These are phyloP conservation scores for Linnemannia schmuckeri DNA, from an alignment of 192 early-diverging fungal genomes.

Conservation along the genomic window DNA sequence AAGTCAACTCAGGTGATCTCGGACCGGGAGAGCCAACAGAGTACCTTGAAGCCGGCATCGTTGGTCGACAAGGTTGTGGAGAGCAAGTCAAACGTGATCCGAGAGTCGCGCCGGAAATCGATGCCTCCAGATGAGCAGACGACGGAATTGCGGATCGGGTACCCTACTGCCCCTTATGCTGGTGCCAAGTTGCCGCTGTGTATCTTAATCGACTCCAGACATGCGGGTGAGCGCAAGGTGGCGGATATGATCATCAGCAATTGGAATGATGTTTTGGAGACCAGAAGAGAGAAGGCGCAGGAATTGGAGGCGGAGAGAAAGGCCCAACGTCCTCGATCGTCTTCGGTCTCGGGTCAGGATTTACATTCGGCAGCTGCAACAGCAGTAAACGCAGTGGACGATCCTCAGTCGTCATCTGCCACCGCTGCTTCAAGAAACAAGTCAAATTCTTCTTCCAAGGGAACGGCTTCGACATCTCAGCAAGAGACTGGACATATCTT, in stretches of 20 bases:
- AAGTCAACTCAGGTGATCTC: not conserved
- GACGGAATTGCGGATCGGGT: slow-evolving; percentile 13
- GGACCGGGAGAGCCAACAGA: not conserved
- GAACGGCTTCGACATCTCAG: not conserved
- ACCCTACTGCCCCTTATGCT: slow-evolving; percentile 37
- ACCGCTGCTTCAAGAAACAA: not conserved
- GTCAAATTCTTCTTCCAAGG: not conserved
- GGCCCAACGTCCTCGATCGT: not conserved
- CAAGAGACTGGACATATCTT: slow-evolving; percentile 36
- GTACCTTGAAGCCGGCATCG: not conserved
- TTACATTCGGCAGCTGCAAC: not conserved
- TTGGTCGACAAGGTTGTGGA: not conserved
- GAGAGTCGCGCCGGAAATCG: slow-evolving; percentile 1
- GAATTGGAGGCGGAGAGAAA: slow-evolving; percentile 14
- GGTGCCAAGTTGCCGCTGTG: slow-evolving; percentile 45
- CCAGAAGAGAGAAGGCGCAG: slow-evolving; percentile 12
- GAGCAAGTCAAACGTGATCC: not conserved
- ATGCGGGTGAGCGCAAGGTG: slow-evolving; percentile 20
- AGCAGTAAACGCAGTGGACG: not conserved
- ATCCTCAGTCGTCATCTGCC: not conserved
- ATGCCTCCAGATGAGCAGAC: slow-evolving; percentile 1
- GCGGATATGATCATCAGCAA: slow-evolving; percentile 33
- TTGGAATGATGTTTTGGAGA: slow-evolving; percentile 26
- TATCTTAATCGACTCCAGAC: slow-evolving; percentile 18
- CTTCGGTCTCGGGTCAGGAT: not conserved